Percentiles rank a stretch among this genome's conserved stretches.
These are phyloP conservation scores for Linum tenue DNA, from an alignment of 345 rosid genomes.

Conservation along the genomic window DNA sequence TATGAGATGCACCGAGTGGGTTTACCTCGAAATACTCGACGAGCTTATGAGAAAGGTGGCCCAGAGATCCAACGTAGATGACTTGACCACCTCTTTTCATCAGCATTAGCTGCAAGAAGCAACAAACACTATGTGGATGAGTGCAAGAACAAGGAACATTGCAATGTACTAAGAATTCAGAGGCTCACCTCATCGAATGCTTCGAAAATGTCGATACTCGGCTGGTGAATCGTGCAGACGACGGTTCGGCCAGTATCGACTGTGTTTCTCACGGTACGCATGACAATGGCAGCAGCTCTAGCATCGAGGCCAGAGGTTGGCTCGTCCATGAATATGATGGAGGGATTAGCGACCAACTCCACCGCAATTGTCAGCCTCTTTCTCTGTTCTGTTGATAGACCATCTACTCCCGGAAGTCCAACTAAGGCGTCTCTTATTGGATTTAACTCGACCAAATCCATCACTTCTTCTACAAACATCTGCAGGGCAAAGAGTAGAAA, in stretches of 20 bases:
- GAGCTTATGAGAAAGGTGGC: conserved; percentile 2
- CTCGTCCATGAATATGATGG: conserved; percentile 9
- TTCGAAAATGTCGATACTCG: conserved; percentile 10
- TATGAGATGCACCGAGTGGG: background rate
- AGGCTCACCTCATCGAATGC: conserved; percentile 5
- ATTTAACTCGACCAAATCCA: conserved; percentile 4
- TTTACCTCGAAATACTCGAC: conserved; percentile 6
- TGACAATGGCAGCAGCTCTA: conserved; percentile 7
- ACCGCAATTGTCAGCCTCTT: conserved; percentile 6
- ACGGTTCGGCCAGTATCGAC: conserved; percentile 7
- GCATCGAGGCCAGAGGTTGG: conserved; percentile 9
- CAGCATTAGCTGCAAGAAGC: conserved; percentile 15
- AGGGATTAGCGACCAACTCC: conserved; percentile 7
- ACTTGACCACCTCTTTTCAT: conserved; percentile 23
- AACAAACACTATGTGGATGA: background rate
- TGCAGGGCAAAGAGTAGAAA: background rate
- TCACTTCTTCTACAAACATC: conserved; percentile 7
- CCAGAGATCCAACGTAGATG: conserved; percentile 17
- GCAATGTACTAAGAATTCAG: background rate
- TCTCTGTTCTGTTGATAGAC: conserved; percentile 4
- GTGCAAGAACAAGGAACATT: background rate
- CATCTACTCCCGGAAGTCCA: conserved; percentile 3
- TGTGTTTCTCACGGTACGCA: conserved; percentile 4
- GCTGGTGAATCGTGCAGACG: conserved; percentile 12
- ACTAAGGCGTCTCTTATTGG: conserved; percentile 3